These are phyloP conservation scores for Hanseniaspora taiwanica DNA, from an alignment of 805 yeast genomes.

Conservation along the genomic window DNA sequence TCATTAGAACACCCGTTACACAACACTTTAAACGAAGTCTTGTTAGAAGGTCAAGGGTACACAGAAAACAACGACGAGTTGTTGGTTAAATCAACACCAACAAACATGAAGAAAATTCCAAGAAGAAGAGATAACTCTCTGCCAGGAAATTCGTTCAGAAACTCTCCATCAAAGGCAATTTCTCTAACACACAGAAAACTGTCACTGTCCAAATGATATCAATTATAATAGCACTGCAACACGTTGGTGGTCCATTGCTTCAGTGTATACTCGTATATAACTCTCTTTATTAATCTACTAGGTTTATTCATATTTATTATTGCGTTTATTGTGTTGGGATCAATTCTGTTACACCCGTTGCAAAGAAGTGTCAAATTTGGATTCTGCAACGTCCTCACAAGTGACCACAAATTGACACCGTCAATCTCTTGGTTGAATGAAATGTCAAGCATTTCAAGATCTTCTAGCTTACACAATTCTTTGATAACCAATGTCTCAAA, in stretches of 20 bases:
- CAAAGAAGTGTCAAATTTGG: slow-evolving; percentile 11
- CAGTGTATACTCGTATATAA: slow-evolving; percentile 19
- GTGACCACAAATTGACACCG: slow-evolving; percentile 20
- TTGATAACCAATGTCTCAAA: slow-evolving; percentile 9
- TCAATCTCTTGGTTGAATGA: slow-evolving; percentile 20
- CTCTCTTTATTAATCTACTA: slow-evolving; percentile 11
- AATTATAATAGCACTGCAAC: slow-evolving; percentile 7
- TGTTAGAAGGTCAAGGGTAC: not conserved
- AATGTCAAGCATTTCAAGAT: slow-evolving; percentile 15
- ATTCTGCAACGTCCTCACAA: slow-evolving; percentile 10
- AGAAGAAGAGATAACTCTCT: not conserved
- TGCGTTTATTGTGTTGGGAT: slow-evolving; percentile 17
- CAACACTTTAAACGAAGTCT: slow-evolving; percentile 1
- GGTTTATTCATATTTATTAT: slow-evolving; percentile 8
- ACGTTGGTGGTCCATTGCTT: slow-evolving; percentile 21
- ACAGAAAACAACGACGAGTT: not conserved
- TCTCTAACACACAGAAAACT: not conserved
- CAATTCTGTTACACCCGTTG: slow-evolving; percentile 18
- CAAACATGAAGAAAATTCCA: not conserved
- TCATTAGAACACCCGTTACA: not conserved
- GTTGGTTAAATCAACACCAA: too few species aligned
- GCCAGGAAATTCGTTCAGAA: not conserved
- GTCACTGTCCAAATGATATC: not conserved
- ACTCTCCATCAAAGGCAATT: not conserved
- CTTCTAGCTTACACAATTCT: slow-evolving; percentile 7